Conservation (phyloP, 139 green algal species). For the Auxenochlorella pyrenoidosa region DNA sequence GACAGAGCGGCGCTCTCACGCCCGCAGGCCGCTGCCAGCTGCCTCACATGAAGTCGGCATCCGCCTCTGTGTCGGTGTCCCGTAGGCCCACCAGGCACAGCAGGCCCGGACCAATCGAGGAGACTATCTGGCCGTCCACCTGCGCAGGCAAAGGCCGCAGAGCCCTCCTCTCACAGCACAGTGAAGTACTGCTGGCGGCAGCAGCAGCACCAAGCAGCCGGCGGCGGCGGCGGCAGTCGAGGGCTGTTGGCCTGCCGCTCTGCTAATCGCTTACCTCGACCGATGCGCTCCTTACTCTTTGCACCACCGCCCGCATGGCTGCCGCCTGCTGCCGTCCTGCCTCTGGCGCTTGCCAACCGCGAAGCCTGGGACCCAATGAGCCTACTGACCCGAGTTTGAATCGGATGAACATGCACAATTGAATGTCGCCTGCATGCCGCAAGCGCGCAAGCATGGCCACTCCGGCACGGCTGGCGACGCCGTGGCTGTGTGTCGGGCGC, state of each 20-base stretch:
- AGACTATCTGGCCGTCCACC: constrained; percentile 67
- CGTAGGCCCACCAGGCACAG: constrained; percentile 70
- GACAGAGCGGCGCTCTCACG: no score
- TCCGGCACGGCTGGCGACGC: no score
- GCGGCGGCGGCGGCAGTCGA: not conserved
- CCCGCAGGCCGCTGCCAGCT: not conserved
- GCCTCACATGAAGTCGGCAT: constrained; percentile 70
- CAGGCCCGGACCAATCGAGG: constrained; percentile 63
- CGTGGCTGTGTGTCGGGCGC: no score
- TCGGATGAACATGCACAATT: no score
- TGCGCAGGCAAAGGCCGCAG: constrained; percentile 7
- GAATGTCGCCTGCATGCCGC: no score
- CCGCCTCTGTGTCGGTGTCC: constrained; percentile 53
- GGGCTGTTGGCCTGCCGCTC: not conserved
- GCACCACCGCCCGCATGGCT: constrained; percentile 42
- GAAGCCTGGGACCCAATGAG: no score
- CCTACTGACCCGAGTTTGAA: no score
- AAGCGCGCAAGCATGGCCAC: no score
- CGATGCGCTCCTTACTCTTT: constrained; percentile 51
- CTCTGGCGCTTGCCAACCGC: no score
- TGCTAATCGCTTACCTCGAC: constrained; percentile 40
- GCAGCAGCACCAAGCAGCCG: not conserved
- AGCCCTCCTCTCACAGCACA: not conserved
- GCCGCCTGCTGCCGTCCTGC: not conserved
- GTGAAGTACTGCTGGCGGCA: not conserved